Base-by-base conservation (phyloP, 352 stramenopile species). In the Phytophthora foliorum region DNA sequence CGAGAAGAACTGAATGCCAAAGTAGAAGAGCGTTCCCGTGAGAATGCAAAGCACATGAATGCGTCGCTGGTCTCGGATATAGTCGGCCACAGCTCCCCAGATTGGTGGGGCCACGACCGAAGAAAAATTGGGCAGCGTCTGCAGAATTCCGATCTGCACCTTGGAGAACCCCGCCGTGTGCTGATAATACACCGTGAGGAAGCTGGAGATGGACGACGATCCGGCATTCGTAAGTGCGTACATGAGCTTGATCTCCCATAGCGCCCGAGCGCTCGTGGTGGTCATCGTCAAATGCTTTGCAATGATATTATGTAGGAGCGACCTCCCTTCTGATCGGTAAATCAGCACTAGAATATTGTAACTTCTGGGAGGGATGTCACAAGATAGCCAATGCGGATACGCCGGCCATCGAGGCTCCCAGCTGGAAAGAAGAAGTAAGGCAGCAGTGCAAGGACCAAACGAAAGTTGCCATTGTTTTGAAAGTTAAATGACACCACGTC, bases 131-230 rank as follows among this genome's bases (percentile, higher is more conserved):
- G 81, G 77, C 16, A 93, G 57, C 13, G 83, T 87, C 67, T 91
- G 83, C 55, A 93, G 58, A 27, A 90, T 41, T 38, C 82, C 82
- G 62, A 92, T 92, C 74, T 92, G 80, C 27, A 88, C 75, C 69
- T 93, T 92, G 61, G 75, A 81, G 66, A 90, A 90, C 19, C 63
- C 48, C 4, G 75, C 72, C 22, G 73, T 83, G 66, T 90, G 68
- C 57, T 91, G 72, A 69, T 80, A 91, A 67, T 87, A 92, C 6
- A 92, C 82, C 2, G 87, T 71, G 36, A 93, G 63, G 69, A 84
- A 93, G 73, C 89, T 90, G 75, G 48, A 94, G 56, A 59, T 84
- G 92, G 75, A 85, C 52, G 77, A 74, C 22, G 68, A 84, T 60
- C 74, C 51, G 77, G 29, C 29, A 8, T 34, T 34, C 29, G 29